phyloP scores from a whole-genome alignment of 768 basidiomycete species.

The Chalciporus pseudorubinellus region DNA sequence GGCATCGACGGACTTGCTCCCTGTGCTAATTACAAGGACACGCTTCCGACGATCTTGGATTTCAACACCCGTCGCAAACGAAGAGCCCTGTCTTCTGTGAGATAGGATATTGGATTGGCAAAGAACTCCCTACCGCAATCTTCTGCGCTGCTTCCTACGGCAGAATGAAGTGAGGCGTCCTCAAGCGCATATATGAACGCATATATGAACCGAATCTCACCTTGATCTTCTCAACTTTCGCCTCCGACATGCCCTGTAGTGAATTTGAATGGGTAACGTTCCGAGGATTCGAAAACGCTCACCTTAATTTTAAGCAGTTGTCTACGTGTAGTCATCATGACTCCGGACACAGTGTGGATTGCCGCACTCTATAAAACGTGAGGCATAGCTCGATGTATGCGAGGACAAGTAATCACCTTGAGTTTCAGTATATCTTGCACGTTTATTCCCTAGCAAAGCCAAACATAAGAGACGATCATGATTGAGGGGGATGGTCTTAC shows the following conservation, averaged over 20 bases:
- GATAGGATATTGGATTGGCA: neutral
- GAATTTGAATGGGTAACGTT: neutral
- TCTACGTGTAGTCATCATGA: slow-evolving; percentile 87
- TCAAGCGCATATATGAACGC: neutral
- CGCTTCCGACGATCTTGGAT: slow-evolving; percentile 82
- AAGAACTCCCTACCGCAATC: slow-evolving; percentile 52
- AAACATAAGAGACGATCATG: slow-evolving; percentile 6
- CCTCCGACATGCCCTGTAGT: slow-evolving; percentile 86
- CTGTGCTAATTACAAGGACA: slow-evolving; percentile 84
- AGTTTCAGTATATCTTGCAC: slow-evolving; percentile 94
- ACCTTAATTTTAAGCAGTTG: slow-evolving; percentile 95
- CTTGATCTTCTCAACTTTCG: slow-evolving; percentile 98
- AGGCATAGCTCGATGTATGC: neutral
- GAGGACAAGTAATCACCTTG: slow-evolving; percentile 49
- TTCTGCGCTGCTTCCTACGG: slow-evolving; percentile 85
- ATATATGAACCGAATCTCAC: slow-evolving; percentile 35
- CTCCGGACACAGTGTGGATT: slow-evolving; percentile 82
- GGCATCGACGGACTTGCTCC: slow-evolving; percentile 86
- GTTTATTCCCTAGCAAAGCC: slow-evolving; percentile 73
- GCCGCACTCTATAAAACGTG: slow-evolving; percentile 56
- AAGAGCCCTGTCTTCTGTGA: slow-evolving; percentile 62
- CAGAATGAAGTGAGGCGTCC: neutral
- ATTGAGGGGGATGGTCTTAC: slow-evolving; percentile 36
- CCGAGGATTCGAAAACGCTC: neutral
- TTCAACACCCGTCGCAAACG: slow-evolving; percentile 89